Percentiles rank a stretch among this genome's conserved stretches.
These are phyloP conservation scores for Pneumocystis canis DNA, from an alignment of 1,139 yeast genomes.

Conservation along the genomic window DNA sequence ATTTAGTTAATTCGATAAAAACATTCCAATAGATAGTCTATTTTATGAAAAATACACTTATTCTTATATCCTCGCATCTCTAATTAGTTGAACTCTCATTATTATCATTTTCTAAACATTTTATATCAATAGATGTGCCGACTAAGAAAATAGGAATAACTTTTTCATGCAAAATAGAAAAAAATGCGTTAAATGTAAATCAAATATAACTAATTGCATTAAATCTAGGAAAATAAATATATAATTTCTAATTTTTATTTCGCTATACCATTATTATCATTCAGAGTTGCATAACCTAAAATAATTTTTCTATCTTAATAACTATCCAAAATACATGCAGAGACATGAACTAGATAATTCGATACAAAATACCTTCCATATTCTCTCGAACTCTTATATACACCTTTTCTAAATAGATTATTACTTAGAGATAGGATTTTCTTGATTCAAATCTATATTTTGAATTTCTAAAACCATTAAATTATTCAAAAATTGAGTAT, in stretches of 20 bases:
- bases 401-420: conserved; percentile 61
- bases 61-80: conserved; percentile 75
- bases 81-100: conserved; percentile 74
- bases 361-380: conserved; percentile 39
- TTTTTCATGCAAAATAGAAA: conserved; percentile 70
- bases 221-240: not conserved
- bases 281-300: conserved; percentile 83
- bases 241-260: conserved; percentile 16
- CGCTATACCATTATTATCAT: conserved; percentile 64
- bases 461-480: conserved; percentile 36
- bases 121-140: conserved; percentile 42
- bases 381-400: conserved; percentile 42
- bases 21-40: conserved; percentile 79
- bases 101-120: conserved; percentile 77
- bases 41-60: conserved; percentile 93
- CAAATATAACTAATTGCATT: conserved; percentile 59
- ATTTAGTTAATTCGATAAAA: conserved; percentile 86
- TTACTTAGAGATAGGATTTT: conserved; percentile 64
- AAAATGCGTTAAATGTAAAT: conserved; percentile 79
- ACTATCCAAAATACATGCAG: conserved; percentile 69
- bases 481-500: not conserved
- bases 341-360: conserved; percentile 44
- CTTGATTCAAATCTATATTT: conserved; percentile 75
- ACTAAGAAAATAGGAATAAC: conserved; percentile 55
- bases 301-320: conserved; percentile 64